These are phyloP conservation scores for Penicillium sp. DNA, from an alignment of 2,329 filamentous ascomycete species.

Conservation along the genomic window DNA sequence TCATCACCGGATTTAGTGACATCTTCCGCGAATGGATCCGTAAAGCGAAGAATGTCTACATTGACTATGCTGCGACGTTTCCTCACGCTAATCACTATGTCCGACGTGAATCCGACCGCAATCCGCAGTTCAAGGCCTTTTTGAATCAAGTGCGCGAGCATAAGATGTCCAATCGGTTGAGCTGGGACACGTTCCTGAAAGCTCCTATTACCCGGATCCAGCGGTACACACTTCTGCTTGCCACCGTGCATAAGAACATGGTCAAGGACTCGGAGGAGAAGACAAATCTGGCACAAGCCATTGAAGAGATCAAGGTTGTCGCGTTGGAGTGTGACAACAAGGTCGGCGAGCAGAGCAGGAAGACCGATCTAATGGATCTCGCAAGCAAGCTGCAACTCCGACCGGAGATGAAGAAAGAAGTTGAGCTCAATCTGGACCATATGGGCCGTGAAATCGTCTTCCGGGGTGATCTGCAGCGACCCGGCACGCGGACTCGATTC, in stretches of 20 bases:
- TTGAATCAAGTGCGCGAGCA: constrained; percentile 78
- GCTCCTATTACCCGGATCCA: constrained; percentile 90
- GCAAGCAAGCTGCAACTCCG: constrained; percentile 80
- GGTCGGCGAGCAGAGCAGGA: constrained; percentile 88
- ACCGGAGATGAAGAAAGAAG: constrained; percentile 78
- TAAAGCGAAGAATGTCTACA: constrained; percentile 84
- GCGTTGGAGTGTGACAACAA: constrained; percentile 89
- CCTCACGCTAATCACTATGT: constrained; percentile 82
- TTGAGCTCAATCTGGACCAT: constrained; percentile 87
- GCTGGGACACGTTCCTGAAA: constrained; percentile 94
- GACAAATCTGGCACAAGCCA: constrained; percentile 76
- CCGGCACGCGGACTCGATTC: constrained; percentile 83
- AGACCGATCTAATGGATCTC: constrained; percentile 84
- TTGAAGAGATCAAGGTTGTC: constrained; percentile 87
- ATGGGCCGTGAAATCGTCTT: constrained; percentile 88
- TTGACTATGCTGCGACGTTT: constrained; percentile 88
- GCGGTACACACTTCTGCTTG: constrained; percentile 80
- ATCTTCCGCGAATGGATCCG: constrained; percentile 98
- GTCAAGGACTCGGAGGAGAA: constrained; percentile 85
- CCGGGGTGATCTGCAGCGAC: constrained; percentile 84
- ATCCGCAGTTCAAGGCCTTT: constrained; percentile 83
- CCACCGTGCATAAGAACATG: constrained; percentile 83
- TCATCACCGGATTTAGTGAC: constrained; percentile 91
- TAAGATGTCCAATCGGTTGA: constrained; percentile 76
- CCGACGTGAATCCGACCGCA: constrained; percentile 79